A percentile compares a stretch with the other conserved stretches of the same genome.
These are phyloP conservation scores for Aspergillus phoenicis DNA, from an alignment of 2,329 filamentous ascomycete species.

Conservation along the genomic window DNA sequence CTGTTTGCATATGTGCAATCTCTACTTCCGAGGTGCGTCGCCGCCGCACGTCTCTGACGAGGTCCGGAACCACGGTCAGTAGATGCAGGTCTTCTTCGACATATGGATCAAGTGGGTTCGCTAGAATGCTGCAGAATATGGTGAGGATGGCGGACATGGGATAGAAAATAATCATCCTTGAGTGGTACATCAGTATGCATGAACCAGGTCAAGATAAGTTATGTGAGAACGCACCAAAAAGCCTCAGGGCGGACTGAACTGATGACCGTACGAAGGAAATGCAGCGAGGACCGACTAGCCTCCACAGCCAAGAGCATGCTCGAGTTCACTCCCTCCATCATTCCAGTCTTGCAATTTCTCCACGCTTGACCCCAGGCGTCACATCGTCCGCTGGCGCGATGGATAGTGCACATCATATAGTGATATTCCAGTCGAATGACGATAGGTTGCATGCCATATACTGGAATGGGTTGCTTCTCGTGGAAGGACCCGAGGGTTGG, in stretches of 20 bases:
- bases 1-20: background rate
- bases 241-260: background rate
- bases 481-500: constrained; percentile 44
- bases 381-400: constrained; percentile 52
- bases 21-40: background rate
- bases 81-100: background rate
- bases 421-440: constrained; percentile 54
- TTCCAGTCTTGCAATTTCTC: constrained; percentile 19
- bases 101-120: constrained; percentile 36
- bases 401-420: constrained; percentile 53
- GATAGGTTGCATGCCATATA: constrained; percentile 41
- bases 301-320: constrained; percentile 53
- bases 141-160: constrained; percentile 53
- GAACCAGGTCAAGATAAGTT: background rate
- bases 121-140: constrained; percentile 54
- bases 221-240: background rate
- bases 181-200: background rate
- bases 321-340: constrained; percentile 48
- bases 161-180: constrained; percentile 54
- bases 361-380: constrained; percentile 29
- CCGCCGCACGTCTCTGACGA: background rate
- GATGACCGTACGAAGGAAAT: constrained; percentile 37
- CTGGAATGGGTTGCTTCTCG: constrained; percentile 20
- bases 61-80: background rate
- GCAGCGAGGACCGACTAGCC: constrained; percentile 53